A percentile compares a stretch with the other conserved stretches of the same genome.
Evolutionary conservation across 345 rosid genomes (phyloP).

Genomic region (Firmiana major): DNA sequence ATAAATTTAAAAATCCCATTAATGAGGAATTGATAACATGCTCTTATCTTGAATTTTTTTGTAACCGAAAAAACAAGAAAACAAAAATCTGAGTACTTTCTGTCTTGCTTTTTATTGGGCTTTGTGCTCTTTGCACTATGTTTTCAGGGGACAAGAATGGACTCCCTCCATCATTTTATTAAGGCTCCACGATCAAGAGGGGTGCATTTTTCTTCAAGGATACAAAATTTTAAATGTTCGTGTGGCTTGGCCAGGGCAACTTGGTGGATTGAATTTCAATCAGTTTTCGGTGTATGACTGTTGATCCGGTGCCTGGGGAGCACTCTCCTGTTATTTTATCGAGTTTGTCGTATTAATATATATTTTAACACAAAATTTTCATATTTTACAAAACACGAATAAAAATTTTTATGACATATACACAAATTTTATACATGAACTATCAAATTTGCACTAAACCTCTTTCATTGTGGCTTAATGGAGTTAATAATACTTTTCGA

Average conservation of each 20-base stretch:
- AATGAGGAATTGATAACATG: too few relatives aligned
- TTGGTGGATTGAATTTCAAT: conserved; percentile 1
- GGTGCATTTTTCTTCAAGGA: not conserved
- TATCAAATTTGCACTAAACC: too few relatives aligned
- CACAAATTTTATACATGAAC: too few relatives aligned
- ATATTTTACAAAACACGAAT: too few relatives aligned
- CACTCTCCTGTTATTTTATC: conserved; percentile 23
- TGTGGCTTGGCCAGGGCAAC: conserved; percentile 9
- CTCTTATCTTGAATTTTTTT: too few relatives aligned
- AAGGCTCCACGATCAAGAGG: conserved; percentile 4
- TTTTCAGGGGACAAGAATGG: not conserved
- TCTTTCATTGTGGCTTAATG: conserved; percentile 19
- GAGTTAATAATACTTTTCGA: too few relatives aligned
- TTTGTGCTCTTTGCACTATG: not conserved
- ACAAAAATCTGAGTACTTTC: not conserved
- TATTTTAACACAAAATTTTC: too few relatives aligned
- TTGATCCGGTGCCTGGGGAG: conserved; percentile 20
- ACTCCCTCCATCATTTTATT: not conserved
- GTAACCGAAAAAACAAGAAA: too few relatives aligned
- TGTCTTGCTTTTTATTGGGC: not conserved
- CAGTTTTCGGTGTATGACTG: conserved; percentile 18
- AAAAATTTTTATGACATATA: too few relatives aligned
- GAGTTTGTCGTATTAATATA: too few relatives aligned
- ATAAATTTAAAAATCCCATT: too few relatives aligned
- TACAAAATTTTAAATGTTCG: not conserved